Conservation (phyloP, 1,284 basidiomycete species). For the Cutaneotrichosporon mucoides region DNA sequence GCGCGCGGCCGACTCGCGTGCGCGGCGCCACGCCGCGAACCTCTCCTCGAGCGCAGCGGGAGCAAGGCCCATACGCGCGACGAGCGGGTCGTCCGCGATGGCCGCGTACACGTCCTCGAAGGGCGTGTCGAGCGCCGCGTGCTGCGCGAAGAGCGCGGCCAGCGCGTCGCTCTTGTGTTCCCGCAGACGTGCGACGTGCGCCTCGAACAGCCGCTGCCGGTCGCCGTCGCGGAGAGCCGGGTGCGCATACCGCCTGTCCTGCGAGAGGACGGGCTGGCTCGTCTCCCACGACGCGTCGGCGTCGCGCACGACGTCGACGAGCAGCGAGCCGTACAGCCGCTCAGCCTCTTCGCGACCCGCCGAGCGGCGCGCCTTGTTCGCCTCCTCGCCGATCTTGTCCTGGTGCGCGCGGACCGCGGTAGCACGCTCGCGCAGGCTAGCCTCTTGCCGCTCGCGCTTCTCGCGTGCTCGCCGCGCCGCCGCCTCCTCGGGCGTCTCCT, state of each 20-base stretch:
- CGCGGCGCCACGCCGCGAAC: slow-evolving; percentile 73
- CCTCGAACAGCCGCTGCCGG: slow-evolving; percentile 68
- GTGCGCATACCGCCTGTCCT: slow-evolving; percentile 68
- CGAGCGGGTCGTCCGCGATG: slow-evolving; percentile 44
- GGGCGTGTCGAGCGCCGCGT: slow-evolving; percentile 59
- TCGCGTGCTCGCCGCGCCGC: slow-evolving; percentile 43
- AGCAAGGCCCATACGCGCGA: slow-evolving; percentile 40
- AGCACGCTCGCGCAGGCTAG: slow-evolving; percentile 63
- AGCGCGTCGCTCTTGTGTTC: slow-evolving; percentile 64
- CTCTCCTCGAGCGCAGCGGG: slow-evolving; percentile 54
- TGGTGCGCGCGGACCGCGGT: slow-evolving; percentile 69
- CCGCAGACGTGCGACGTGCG: slow-evolving; percentile 64
- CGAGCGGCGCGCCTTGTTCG: slow-evolving; percentile 63
- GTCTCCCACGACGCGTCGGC: slow-evolving; percentile 64
- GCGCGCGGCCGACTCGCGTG: slow-evolving; percentile 59
- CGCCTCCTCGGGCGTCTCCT: slow-evolving; percentile 31
- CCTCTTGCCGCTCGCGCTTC: slow-evolving; percentile 48
- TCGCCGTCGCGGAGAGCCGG: slow-evolving; percentile 64
- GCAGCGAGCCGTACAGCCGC: slow-evolving; percentile 71
- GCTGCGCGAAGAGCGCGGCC: slow-evolving; percentile 64
- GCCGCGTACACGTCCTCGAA: slow-evolving; percentile 54
- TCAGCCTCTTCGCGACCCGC: slow-evolving; percentile 77
- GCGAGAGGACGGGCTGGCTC: slow-evolving; percentile 61
- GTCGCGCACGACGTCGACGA: slow-evolving; percentile 83
- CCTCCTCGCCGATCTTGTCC: slow-evolving; percentile 62